Conservation (phyloP, 345 rosid species). For the Nasturtium officinale region DNA sequence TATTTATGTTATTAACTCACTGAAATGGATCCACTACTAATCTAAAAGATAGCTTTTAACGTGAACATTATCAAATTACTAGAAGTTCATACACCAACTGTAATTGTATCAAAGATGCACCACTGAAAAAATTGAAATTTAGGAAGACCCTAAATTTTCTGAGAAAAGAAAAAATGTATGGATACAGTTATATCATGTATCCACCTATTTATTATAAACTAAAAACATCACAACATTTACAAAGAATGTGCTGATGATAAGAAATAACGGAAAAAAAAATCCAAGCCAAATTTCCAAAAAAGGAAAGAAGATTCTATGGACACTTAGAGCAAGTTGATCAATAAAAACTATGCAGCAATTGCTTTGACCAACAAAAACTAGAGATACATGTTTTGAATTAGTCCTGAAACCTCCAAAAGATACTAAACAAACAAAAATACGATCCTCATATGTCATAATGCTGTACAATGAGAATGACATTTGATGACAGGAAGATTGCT, state of each 20-base stretch:
- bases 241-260: conserved; percentile 8
- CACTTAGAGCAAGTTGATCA: conserved; percentile 6
- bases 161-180: conserved; percentile 1
- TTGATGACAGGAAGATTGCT: conserved; percentile 24
- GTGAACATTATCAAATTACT: conserved; percentile 6
- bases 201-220: not conserved
- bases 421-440: conserved; percentile 23
- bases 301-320: conserved; percentile 16
- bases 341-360: not conserved
- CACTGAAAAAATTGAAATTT: not conserved
- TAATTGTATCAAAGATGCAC: conserved; percentile 11
- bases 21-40: conserved; percentile 18
- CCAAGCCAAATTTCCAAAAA: conserved; percentile 10
- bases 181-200: conserved; percentile 10
- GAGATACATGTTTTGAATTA: not conserved
- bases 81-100: conserved; percentile 13
- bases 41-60: not conserved
- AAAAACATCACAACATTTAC: not conserved
- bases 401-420: not conserved
- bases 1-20: conserved; percentile 14
- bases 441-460: conserved; percentile 6
- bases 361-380: conserved; percentile 13
- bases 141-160: not conserved
- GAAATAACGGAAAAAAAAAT: conserved; percentile 1
- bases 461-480: conserved; percentile 7